phyloP scores from a whole-genome alignment of 78 protist species.

The Dictyostelium purpureum region DNA sequence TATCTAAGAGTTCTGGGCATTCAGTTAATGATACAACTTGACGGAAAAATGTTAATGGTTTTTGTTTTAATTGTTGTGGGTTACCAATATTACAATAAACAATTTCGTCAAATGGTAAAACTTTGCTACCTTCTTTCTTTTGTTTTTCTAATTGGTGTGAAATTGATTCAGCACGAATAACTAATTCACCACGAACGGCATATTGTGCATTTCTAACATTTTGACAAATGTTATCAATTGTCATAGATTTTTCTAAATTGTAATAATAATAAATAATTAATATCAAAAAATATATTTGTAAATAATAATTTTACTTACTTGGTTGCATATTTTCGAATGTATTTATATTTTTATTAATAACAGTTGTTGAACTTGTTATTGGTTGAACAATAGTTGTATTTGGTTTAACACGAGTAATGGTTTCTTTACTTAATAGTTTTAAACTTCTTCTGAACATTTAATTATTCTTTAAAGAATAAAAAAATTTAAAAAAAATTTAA shows the following conservation, averaged over 20 bases:
- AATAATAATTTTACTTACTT: neutral
- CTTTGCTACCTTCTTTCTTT: slow-evolving; percentile 4
- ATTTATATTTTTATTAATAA: neutral
- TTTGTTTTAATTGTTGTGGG: slow-evolving; percentile 97
- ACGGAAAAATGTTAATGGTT: slow-evolving; percentile 96
- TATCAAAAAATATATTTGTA: no score
- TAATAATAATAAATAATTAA: neutral
- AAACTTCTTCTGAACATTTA: slow-evolving; percentile 14
- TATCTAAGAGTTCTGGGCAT: slow-evolving; percentile 69
- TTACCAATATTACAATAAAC: slow-evolving; percentile 99
- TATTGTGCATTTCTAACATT: slow-evolving; percentile 81
- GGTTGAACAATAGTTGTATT: neutral
- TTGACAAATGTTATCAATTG: slow-evolving; percentile 81
- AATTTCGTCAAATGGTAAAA: slow-evolving; percentile 89
- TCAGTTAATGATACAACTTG: slow-evolving; percentile 90
- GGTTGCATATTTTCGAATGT: neutral
- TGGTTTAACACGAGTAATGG: neutral
- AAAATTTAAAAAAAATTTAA: no score
- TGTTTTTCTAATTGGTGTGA: slow-evolving; percentile 12
- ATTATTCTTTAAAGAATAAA: no score
- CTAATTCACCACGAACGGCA: slow-evolving; percentile 92
- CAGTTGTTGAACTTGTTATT: neutral
- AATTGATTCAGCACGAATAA: slow-evolving; percentile 81
- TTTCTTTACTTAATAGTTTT: neutral
- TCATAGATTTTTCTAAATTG: slow-evolving; percentile 38